Percentiles rank a stretch among this genome's conserved stretches.
These are phyloP conservation scores for Phaseolus lunatus DNA, from an alignment of 306 rosid genomes.

Conservation along the genomic window DNA sequence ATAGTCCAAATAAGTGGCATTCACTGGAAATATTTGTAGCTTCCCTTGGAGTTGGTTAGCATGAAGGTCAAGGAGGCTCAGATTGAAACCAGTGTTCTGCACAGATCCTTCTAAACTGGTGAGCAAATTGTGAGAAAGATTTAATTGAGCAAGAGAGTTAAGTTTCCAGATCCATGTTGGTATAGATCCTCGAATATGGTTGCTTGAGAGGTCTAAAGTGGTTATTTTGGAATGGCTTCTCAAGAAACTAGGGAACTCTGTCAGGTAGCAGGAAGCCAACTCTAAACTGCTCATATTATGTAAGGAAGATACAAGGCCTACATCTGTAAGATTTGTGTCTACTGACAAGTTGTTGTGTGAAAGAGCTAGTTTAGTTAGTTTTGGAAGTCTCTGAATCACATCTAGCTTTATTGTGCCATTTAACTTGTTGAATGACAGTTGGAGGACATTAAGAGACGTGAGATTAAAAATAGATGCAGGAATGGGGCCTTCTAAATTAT, in stretches of 20 bases:
- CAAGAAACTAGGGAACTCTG: background rate
- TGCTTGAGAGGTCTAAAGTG: constrained; percentile 56
- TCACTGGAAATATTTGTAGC: constrained; percentile 4
- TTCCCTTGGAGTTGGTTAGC: constrained; percentile 49
- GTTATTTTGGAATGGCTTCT: background rate
- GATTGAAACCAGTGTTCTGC: background rate
- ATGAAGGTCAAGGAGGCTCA: constrained; percentile 46
- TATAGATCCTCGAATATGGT: constrained; percentile 49
- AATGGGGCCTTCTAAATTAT: constrained; percentile 54
- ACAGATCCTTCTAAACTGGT: background rate
- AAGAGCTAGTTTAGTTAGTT: background rate
- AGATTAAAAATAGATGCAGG: constrained; percentile 43
- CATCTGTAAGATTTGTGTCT: background rate
- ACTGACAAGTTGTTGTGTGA: constrained; percentile 8
- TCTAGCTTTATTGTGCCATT: constrained; percentile 30
- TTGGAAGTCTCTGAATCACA: background rate
- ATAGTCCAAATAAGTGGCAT: constrained; percentile 33
- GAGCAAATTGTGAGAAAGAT: constrained; percentile 58
- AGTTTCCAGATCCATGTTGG: constrained; percentile 65
- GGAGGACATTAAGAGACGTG: constrained; percentile 13
- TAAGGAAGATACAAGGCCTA: background rate
- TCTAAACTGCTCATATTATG: background rate
- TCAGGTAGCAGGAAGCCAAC: constrained; percentile 10
- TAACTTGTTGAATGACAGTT: constrained; percentile 57
- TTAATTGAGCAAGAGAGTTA: background rate